Base-by-base conservation (phyloP, 306 rosid species). In the Calophaca sinica region DNA sequence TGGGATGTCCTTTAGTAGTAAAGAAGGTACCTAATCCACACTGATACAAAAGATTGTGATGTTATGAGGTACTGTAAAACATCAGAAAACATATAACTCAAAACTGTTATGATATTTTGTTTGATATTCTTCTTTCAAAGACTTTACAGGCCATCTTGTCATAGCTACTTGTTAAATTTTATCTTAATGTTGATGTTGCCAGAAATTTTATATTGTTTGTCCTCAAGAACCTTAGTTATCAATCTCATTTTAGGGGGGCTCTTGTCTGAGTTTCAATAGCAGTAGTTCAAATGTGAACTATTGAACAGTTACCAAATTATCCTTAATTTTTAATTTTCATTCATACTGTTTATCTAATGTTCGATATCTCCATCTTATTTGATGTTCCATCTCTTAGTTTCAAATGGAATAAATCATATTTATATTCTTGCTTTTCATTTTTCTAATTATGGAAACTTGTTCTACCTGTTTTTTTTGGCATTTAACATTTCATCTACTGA, bases 341-440 rank as follows among this genome's bases (percentile, higher is more conserved):
- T 8, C 49, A 38, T 15, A 36, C 20, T 72, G 58, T 72, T 72
- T 65, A 52, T 64, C 68, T 14, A 33, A 14, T 48, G 62, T 26
- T 67, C 26, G 62, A 36, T 29, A 38, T 68, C 71, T 77, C 14
- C 57, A 44, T 48, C 32, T 42, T 67, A 32, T 77, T 66, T 51
- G 26, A 66, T 61, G 70, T 58, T 68, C 71, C 54, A 48, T 68
- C 72, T 7, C 68, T 73, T 38, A 59, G 69, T 71, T 74, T 74
- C 31, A 70, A 65, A 9, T 74, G 58, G 46, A 32, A 48, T 68
- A 5, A 65, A 44, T 55, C 49, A 74, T 73, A 68, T 64, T 65
- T 76, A 12, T 38, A 5, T 55, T 42, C 28, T 2, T 26, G 28
- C 31, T 13, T 50, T 76, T 67, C 2, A 20, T 58, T 12, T 46